These are phyloP conservation scores for Phoenix roebelenii DNA, from an alignment of 176 grass and related monocot genomes.

Conservation along the genomic window DNA sequence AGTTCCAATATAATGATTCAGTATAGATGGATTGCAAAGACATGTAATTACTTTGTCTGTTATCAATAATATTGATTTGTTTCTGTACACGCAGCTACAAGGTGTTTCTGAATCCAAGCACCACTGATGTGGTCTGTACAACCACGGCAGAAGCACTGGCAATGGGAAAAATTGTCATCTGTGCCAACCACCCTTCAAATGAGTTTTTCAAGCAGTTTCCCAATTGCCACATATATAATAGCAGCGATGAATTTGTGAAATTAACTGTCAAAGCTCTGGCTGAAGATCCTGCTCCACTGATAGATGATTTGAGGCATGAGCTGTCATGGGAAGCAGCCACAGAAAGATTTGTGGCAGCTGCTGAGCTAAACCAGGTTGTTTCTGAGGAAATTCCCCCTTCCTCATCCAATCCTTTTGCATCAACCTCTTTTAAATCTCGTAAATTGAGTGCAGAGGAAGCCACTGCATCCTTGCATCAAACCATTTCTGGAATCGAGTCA, in stretches of 20 bases:
- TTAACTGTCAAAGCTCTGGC: conserved; percentile 50
- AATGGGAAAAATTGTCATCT: conserved; percentile 96
- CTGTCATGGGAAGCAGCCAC: conserved; percentile 96
- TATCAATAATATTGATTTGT: conserved; percentile 16
- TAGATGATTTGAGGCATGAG: conserved; percentile 40
- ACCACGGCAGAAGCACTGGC: conserved; percentile 87
- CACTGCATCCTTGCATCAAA: conserved; percentile 71
- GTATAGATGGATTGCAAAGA: no score
- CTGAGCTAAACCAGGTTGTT: conserved; percentile 36
- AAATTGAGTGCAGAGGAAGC: conserved; percentile 57
- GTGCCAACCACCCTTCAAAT: conserved; percentile 89
- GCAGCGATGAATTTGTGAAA: conserved; percentile 69
- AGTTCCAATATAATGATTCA: no score
- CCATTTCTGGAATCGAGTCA: conserved; percentile 61
- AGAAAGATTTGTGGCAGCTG: conserved; percentile 52
- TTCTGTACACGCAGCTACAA: conserved; percentile 50
- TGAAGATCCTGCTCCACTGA: conserved; percentile 61
- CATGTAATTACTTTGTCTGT: conserved; percentile 7
- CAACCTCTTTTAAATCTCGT: conserved; percentile 44
- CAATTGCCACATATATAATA: conserved; percentile 75
- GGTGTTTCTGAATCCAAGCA: conserved; percentile 94
- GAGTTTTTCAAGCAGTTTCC: conserved; percentile 98
- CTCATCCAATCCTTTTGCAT: conserved; percentile 13
- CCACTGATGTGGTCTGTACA: conserved; percentile 89
- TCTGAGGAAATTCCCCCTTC: background rate